A percentile compares a stretch with the other conserved stretches of the same genome.
Evolutionary conservation across 306 rosid genomes (phyloP).

Genomic region (Delonix regia): DNA sequence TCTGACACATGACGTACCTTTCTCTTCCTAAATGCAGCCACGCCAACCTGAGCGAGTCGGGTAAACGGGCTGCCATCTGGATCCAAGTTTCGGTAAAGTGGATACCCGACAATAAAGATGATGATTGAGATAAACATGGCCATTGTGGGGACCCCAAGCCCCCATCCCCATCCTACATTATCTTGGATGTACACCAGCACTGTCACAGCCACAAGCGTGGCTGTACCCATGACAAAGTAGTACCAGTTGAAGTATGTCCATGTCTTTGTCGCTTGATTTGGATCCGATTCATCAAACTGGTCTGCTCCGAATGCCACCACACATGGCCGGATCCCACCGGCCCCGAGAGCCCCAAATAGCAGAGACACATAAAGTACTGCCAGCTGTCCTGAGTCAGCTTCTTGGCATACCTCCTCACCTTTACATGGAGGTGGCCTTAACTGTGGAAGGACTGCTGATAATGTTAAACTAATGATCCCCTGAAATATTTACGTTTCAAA

Average conservation of each 20-base stretch:
- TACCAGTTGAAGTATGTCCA: conserved; percentile 95
- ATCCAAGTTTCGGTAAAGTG: conserved; percentile 77
- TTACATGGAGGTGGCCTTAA: conserved; percentile 80
- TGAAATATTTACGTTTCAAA: no score
- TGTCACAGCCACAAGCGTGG: conserved; percentile 82
- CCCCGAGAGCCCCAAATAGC: conserved; percentile 64
- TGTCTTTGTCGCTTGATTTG: conserved; percentile 60
- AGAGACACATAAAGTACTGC: conserved; percentile 65
- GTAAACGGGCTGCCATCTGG: conserved; percentile 91
- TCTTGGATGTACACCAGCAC: conserved; percentile 87
- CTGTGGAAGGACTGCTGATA: conserved; percentile 75
- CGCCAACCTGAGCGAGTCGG: conserved; percentile 69
- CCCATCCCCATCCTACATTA: conserved; percentile 93
- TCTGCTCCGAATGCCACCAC: conserved; percentile 96
- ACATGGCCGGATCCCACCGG: conserved; percentile 98
- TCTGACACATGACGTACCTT: conserved; percentile 42
- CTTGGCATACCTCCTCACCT: conserved; percentile 52
- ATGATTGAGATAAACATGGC: conserved; percentile 83
- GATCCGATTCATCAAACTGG: conserved; percentile 81
- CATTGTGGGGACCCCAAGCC: conserved; percentile 75
- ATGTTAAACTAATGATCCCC: conserved; percentile 82
- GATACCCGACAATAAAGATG: conserved; percentile 65
- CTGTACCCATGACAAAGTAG: conserved; percentile 76
- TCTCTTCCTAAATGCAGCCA: conserved; percentile 76
- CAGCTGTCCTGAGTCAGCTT: conserved; percentile 65